Evolutionary conservation across 1,284 basidiomycete genomes (phyloP).

Genomic region (Papiliotrema flavescens): DNA sequence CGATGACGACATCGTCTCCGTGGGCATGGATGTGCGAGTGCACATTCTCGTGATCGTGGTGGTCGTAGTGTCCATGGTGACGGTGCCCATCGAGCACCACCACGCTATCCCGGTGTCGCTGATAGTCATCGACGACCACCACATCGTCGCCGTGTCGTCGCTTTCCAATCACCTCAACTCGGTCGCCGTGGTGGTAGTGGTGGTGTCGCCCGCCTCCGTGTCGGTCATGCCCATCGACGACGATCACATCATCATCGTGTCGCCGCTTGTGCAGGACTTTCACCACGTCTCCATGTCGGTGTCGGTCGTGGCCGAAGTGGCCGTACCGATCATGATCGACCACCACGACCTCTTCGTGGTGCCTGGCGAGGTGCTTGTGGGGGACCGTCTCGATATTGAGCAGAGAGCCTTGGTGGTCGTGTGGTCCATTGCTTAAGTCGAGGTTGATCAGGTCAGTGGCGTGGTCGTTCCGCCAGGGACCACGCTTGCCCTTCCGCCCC

Average conservation of each 20-base stretch:
- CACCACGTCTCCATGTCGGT: background rate
- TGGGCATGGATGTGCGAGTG: slow-evolving; percentile 6
- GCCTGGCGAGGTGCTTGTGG: background rate
- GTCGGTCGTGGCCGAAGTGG: slow-evolving; percentile 1
- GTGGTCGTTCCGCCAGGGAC: slow-evolving; percentile 10
- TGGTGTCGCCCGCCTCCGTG: background rate
- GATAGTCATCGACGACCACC: slow-evolving; percentile 1
- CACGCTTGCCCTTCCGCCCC: slow-evolving; percentile 15
- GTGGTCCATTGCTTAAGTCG: slow-evolving; percentile 5
- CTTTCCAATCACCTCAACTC: background rate
- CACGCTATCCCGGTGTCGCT: background rate
- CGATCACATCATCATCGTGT: background rate
- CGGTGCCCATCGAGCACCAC: background rate
- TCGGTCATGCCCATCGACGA: background rate
- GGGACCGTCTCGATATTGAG: slow-evolving; percentile 9
- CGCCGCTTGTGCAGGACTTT: background rate
- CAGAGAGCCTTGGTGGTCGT: slow-evolving; percentile 7
- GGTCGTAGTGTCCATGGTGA: background rate
- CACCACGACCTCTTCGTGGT: background rate
- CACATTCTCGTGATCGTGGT: background rate
- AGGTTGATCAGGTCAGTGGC: slow-evolving; percentile 11
- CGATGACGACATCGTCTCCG: background rate
- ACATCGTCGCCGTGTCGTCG: slow-evolving; percentile 4
- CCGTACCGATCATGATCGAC: background rate
- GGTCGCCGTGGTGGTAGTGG: background rate